These are phyloP conservation scores for Venturia pyrina DNA, from an alignment of 2,329 filamentous ascomycete genomes.

Conservation along the genomic window DNA sequence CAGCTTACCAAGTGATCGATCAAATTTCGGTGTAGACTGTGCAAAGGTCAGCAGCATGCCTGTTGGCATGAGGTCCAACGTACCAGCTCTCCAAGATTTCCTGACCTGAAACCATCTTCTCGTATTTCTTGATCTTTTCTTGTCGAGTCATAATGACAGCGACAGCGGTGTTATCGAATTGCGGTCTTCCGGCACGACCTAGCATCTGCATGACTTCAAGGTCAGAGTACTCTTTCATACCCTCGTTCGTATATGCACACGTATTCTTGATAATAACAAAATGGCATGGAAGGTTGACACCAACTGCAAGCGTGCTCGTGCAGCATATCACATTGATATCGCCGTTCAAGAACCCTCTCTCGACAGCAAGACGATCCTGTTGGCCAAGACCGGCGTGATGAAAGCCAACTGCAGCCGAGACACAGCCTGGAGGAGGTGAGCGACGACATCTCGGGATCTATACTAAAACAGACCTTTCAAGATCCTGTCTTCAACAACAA, in stretches of 20 bases:
- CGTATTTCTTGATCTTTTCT: constrained; percentile 56
- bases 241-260: constrained; percentile 46
- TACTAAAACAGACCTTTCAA: not conserved
- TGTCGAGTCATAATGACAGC: constrained; percentile 70
- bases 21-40: constrained; percentile 61
- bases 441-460: not conserved
- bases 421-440: constrained; percentile 26
- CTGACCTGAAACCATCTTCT: constrained; percentile 62
- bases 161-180: constrained; percentile 66
- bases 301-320: constrained; percentile 75
- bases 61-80: constrained; percentile 7
- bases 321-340: constrained; percentile 76
- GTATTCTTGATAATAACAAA: constrained; percentile 79
- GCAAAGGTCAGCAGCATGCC: constrained; percentile 2
- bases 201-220: constrained; percentile 88
- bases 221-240: constrained; percentile 62
- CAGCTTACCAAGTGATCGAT: constrained; percentile 56
- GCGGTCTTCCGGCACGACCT: constrained; percentile 70
- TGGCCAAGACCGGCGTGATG: constrained; percentile 68
- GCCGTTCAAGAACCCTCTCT: constrained; percentile 58
- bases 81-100: constrained; percentile 64
- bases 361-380: constrained; percentile 55
- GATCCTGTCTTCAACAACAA: constrained; percentile 35
- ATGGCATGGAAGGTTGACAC: constrained; percentile 75
- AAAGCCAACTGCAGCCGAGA: constrained; percentile 59